Percentiles rank a stretch among this genome's conserved stretches.
Evolutionary conservation across 164 flowering plant genomes (phyloP).

Genomic region (Sextonia rubra): DNA sequence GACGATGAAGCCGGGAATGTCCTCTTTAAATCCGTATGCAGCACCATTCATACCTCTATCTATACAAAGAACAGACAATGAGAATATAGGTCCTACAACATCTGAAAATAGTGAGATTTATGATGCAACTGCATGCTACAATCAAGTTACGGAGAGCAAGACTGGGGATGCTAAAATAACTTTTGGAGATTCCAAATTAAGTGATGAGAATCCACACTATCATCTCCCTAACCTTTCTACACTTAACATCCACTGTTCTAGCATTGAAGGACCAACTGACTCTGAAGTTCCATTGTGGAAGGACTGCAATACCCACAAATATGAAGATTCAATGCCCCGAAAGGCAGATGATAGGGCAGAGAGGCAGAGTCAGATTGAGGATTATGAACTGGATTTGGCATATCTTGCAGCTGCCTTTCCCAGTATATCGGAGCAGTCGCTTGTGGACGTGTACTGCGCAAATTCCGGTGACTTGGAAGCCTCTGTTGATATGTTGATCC

Average conservation of each 20-base stretch:
- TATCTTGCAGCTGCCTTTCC: constrained; percentile 14
- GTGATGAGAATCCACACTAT: neutral
- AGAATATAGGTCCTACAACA: neutral
- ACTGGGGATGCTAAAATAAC: neutral
- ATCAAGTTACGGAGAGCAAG: neutral
- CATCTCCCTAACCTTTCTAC: neutral
- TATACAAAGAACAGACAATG: constrained; percentile 9
- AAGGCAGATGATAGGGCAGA: constrained; percentile 1
- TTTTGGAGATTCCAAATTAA: neutral
- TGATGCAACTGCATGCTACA: neutral
- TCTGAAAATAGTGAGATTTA: constrained; percentile 5
- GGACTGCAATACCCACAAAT: neutral
- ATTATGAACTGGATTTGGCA: constrained; percentile 11
- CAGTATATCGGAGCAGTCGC: constrained; percentile 8
- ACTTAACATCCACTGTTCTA: neutral
- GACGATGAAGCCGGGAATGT: constrained; percentile 23
- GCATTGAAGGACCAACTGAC: neutral
- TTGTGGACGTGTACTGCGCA: constrained; percentile 18
- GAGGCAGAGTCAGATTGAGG: neutral
- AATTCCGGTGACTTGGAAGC: constrained; percentile 13
- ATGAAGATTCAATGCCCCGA: neutral
- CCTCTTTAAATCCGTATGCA: constrained; percentile 33
- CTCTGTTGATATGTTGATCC: constrained; percentile 16
- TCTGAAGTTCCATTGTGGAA: neutral
- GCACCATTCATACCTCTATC: constrained; percentile 39